Evolutionary conservation across 352 stramenopile genomes (phyloP), one percentile per base, ranked within the genome.

Genomic region (Globisporangium alternatum): DNA sequence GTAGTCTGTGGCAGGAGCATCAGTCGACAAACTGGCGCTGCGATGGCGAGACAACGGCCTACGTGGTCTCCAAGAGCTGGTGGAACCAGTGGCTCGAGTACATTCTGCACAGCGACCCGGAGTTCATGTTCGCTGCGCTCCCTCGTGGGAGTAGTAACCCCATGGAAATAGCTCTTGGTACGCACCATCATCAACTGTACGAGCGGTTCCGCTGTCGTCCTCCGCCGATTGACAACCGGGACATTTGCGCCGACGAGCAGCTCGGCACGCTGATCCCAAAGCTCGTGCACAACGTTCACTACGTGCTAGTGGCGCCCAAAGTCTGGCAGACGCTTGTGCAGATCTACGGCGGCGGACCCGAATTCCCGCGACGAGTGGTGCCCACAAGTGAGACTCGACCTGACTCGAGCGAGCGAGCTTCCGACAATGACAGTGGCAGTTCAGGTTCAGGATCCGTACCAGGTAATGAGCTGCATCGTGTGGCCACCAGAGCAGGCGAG

Each of bases 41-140:
- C n/a, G 73, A 72, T 1, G 71, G 88, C 31, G 19, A 15, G 41
- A 60, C 43, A 22, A 21, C 64, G 7, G 75, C 66, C 8, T 93
- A 81, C 58, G 64, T 89, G 0, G 66, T 91, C 5, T 71, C 76
- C 25, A 76, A 62, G 56, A 33, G 37, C 17, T 93, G 84, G 84
- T 93, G 81, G 84, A 62, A 44, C 9, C 75, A 78, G 44, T 93
- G 84, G 81, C 58, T 65, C n/a, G 59, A 56, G 41, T 83, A 82
- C 62, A 69, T 69, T 15, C 21, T 65, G 28, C 43, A 62, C n/a
- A 65, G 58, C 41, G 56, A 64, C 17, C 30, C 44, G 3, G 12
- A 64, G 56, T 8, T 70, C 35, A 41, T 41, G n/a, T 37, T 52
- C 7, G 37, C 49, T 28, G 43, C 28, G 15, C 22, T 44, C 30